Conservation (phyloP, 345 rosid species). For the Euphorbia peplus region DNA sequence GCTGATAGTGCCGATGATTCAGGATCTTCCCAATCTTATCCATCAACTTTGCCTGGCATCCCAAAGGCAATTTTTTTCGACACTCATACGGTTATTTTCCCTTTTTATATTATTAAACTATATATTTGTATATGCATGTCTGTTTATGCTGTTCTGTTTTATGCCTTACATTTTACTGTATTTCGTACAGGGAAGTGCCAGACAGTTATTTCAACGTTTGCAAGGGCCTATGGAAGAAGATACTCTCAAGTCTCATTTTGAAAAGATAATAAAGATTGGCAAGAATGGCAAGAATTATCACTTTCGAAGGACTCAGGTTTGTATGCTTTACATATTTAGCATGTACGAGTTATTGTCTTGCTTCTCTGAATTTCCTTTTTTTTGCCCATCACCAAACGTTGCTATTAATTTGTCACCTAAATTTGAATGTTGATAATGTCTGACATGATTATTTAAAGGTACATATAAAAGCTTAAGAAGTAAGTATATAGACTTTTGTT, state of each 20-base stretch:
- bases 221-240: slow-evolving; percentile 99
- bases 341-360: slow-evolving; percentile 11
- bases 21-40: slow-evolving; percentile 95
- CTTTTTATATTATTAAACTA: neutral
- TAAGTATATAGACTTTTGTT: neutral
- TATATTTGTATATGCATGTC: neutral
- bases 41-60: slow-evolving; percentile 98
- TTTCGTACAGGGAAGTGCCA: slow-evolving; percentile 87
- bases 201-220: slow-evolving; percentile 92
- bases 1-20: slow-evolving; percentile 99
- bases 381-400: neutral
- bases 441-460: neutral
- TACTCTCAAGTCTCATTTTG: slow-evolving; percentile 91
- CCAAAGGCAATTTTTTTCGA: slow-evolving; percentile 60
- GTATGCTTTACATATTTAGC: slow-evolving; percentile 9
- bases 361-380: slow-evolving; percentile 3
- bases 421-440: neutral
- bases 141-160: slow-evolving; percentile 4
- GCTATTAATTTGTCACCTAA: neutral
- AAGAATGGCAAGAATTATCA: slow-evolving; percentile 81
- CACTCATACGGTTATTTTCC: neutral
- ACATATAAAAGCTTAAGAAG: neutral
- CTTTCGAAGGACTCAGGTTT: slow-evolving; percentile 66
- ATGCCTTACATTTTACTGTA: slow-evolving; percentile 21
- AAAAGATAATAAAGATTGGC: slow-evolving; percentile 76